Conservation (phyloP, 345 rosid genomes). For the Draba incana region DNA sequence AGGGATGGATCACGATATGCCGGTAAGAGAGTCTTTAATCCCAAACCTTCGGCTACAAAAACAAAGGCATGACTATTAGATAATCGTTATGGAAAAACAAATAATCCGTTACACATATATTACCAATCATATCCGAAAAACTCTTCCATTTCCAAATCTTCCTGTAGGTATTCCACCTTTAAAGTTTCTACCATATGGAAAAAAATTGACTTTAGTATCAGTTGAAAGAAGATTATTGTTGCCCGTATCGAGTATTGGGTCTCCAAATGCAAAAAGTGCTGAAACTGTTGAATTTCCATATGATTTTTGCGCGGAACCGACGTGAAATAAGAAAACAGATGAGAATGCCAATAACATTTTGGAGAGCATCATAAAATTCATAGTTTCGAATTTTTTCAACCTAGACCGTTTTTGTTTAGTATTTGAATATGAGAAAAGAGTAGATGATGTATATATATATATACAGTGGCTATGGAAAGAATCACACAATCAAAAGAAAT, state of each 20-base stretch:
- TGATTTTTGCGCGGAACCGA: slow-evolving; percentile 33
- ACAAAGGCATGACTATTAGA: not conserved
- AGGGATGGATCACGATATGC: slow-evolving; percentile 32
- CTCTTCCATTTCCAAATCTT: slow-evolving; percentile 63
- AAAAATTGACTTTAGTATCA: slow-evolving; percentile 47
- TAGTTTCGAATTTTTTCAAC: not conserved
- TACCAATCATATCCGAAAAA: slow-evolving; percentile 59
- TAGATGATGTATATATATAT: slow-evolving; percentile 1
- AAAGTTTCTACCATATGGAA: slow-evolving; percentile 65
- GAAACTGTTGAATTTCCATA: slow-evolving; percentile 22
- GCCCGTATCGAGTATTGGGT: slow-evolving; percentile 66
- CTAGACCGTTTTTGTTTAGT: not conserved
- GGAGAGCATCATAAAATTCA: not conserved
- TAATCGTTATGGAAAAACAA: not conserved
- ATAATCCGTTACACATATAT: not conserved
- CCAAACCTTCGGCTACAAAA: slow-evolving; percentile 38
- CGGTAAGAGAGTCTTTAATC: slow-evolving; percentile 37
- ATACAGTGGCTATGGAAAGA: not conserved
- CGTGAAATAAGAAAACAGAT: slow-evolving; percentile 3
- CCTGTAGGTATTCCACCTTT: slow-evolving; percentile 56
- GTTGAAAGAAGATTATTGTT: slow-evolving; percentile 54
- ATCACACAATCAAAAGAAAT: not conserved
- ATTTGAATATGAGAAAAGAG: not conserved
- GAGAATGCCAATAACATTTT: slow-evolving; percentile 23
- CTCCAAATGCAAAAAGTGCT: slow-evolving; percentile 52